phyloP scores from a whole-genome alignment of 495 filamentous ascomycete species.

The Aspergillus ellipticus region DNA sequence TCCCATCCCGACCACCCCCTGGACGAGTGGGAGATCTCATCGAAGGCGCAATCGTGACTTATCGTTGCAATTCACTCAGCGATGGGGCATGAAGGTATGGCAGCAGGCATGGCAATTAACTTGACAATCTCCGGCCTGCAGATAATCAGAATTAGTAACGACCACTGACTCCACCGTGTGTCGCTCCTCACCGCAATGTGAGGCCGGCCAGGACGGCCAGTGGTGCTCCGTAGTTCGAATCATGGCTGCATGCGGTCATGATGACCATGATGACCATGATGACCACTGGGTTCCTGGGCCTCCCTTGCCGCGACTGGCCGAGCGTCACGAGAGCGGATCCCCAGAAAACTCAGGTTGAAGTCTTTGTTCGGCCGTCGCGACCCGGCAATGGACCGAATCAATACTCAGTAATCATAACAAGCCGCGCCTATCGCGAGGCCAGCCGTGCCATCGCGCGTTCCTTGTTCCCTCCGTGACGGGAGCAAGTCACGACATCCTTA shows the following conservation, averaged over 20 bases:
- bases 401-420: no score
- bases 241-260: neutral
- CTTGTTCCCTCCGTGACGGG: neutral
- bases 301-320: neutral
- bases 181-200: neutral
- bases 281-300: neutral
- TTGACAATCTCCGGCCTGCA: neutral
- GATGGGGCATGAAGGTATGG: neutral
- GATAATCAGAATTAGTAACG: no score
- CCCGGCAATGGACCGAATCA: no score
- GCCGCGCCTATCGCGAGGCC: no score
- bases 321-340: neutral
- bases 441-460: neutral
- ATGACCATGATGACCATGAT: neutral
- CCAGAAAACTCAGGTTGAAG: neutral
- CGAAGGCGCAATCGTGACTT: neutral
- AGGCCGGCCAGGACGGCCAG: neutral
- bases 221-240: neutral
- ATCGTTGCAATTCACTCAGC: neutral
- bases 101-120: neutral
- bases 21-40: neutral
- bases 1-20: neutral
- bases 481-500: constrained; percentile 3
- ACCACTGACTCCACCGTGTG: neutral
- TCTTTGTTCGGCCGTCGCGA: neutral